A percentile compares a stretch with the other conserved stretches of the same genome.
Evolutionary conservation across 2,329 filamentous ascomycete species (phyloP).

Genomic region (Pseudocercospora cruenta): DNA sequence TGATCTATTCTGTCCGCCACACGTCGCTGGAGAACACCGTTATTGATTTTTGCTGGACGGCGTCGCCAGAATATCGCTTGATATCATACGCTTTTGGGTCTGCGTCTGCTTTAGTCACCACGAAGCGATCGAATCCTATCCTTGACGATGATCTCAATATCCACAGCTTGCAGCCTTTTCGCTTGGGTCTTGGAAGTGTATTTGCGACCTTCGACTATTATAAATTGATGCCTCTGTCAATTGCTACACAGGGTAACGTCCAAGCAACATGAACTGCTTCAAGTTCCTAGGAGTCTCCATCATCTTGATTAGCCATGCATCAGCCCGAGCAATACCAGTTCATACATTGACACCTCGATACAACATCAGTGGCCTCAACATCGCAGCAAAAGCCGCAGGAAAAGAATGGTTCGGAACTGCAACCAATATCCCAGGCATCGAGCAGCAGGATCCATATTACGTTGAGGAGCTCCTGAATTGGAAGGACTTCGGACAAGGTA

Average conservation of each 20-base stretch:
- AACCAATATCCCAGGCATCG: constrained; percentile 56
- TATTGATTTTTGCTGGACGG: not conserved
- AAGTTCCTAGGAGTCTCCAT: not conserved
- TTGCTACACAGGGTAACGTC: no score
- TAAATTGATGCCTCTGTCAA: not conserved
- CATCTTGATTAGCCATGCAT: not conserved
- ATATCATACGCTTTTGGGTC: not conserved
- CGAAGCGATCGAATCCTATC: not conserved
- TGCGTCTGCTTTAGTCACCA: not conserved
- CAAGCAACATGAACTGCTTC: not conserved
- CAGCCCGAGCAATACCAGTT: not conserved
- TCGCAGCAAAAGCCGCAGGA: constrained; percentile 30
- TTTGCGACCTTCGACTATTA: not conserved
- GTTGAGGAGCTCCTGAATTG: constrained; percentile 57
- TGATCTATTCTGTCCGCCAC: not conserved
- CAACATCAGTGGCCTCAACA: constrained; percentile 21
- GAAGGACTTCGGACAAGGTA: constrained; percentile 61
- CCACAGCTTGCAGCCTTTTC: not conserved
- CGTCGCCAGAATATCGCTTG: not conserved
- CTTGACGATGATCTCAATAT: not conserved
- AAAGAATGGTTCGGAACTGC: constrained; percentile 51
- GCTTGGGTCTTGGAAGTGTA: not conserved
- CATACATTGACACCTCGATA: not conserved
- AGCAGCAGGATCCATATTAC: constrained; percentile 60
- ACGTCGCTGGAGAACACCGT: no score